Evolutionary conservation across 2,329 filamentous ascomycete genomes (phyloP).

Genomic region (Fusarium nurragi): DNA sequence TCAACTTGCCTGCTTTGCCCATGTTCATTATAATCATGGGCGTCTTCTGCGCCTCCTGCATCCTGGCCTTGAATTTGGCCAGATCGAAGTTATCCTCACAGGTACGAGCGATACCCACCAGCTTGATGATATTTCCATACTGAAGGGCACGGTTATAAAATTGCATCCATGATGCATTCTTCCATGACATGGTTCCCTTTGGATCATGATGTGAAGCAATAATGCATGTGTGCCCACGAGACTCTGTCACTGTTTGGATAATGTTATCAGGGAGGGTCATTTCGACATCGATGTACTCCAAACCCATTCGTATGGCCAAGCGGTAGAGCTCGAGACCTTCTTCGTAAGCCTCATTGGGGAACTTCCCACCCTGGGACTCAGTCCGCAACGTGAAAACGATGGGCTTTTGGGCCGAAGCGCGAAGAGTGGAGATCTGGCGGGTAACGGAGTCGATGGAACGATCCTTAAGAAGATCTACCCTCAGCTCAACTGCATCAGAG

Average conservation of each 20-base stretch:
- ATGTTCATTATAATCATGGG: slow-evolving; percentile 97
- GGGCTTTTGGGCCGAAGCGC: slow-evolving; percentile 76
- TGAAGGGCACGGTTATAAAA: slow-evolving; percentile 91
- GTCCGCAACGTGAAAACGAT: slow-evolving; percentile 94
- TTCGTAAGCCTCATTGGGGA: slow-evolving; percentile 79
- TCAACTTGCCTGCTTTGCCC: slow-evolving; percentile 87
- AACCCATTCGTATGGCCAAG: slow-evolving; percentile 81
- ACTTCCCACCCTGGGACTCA: slow-evolving; percentile 84
- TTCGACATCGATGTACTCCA: slow-evolving; percentile 94
- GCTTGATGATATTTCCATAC: slow-evolving; percentile 92
- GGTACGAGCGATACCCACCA: slow-evolving; percentile 80
- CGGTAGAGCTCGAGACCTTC: slow-evolving; percentile 79
- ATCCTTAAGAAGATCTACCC: slow-evolving; percentile 89
- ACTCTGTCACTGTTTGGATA: slow-evolving; percentile 72
- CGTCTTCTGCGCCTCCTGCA: slow-evolving; percentile 75
- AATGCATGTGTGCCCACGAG: slow-evolving; percentile 78
- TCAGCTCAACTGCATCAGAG: slow-evolving; percentile 90
- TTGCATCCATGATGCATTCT: slow-evolving; percentile 89
- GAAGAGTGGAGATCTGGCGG: slow-evolving; percentile 81
- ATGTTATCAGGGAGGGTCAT: slow-evolving; percentile 84
- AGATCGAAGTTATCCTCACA: slow-evolving; percentile 90
- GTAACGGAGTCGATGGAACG: slow-evolving; percentile 79
- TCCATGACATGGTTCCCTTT: slow-evolving; percentile 81
- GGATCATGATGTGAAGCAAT: slow-evolving; percentile 98
- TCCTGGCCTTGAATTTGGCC: slow-evolving; percentile 80